A percentile compares a stretch with the other conserved stretches of the same genome.
phyloP scores from a whole-genome alignment of 2,329 filamentous ascomycete species.

The Sodiomyces alkalinus region DNA sequence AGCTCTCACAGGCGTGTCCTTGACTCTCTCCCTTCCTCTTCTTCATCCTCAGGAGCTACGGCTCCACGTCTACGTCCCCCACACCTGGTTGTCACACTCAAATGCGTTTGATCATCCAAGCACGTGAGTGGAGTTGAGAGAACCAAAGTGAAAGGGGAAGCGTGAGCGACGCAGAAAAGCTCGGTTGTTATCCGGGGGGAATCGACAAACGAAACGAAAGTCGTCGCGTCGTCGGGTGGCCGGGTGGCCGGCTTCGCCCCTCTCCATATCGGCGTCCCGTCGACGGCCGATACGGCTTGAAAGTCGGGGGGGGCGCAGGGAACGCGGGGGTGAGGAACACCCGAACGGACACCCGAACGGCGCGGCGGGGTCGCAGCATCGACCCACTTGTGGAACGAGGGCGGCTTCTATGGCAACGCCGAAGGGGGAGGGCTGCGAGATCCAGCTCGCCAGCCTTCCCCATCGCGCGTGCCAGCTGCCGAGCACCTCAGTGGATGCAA shows the following conservation, averaged over 20 bases:
- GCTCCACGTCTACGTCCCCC: slow-evolving; percentile 3
- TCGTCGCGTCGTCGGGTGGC: not conserved
- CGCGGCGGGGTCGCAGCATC: slow-evolving; percentile 36
- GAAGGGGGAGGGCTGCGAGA: slow-evolving; percentile 18
- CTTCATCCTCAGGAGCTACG: slow-evolving; percentile 6
- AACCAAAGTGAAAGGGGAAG: no score
- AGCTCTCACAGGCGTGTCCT: no score
- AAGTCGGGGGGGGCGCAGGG: no score
- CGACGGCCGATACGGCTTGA: not conserved
- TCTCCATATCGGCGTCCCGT: no score
- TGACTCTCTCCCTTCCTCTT: not conserved
- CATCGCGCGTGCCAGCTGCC: no score
- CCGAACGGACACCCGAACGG: slow-evolving; percentile 6
- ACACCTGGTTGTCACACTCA: slow-evolving; percentile 2
- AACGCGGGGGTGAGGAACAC: no score
- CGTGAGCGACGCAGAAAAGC: no score
- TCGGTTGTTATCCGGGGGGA: not conserved
- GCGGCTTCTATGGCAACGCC: slow-evolving; percentile 11
- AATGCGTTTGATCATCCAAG: no score
- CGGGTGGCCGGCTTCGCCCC: no score
- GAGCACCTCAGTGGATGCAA: slow-evolving; percentile 9
- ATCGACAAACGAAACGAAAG: slow-evolving; percentile 7
- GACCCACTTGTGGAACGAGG: slow-evolving; percentile 26
- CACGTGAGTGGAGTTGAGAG: no score
- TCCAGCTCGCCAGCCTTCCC: slow-evolving; percentile 29